phyloP scores from a whole-genome alignment of 176 grass and related monocot genomes.

The Oryza glaberrima region DNA sequence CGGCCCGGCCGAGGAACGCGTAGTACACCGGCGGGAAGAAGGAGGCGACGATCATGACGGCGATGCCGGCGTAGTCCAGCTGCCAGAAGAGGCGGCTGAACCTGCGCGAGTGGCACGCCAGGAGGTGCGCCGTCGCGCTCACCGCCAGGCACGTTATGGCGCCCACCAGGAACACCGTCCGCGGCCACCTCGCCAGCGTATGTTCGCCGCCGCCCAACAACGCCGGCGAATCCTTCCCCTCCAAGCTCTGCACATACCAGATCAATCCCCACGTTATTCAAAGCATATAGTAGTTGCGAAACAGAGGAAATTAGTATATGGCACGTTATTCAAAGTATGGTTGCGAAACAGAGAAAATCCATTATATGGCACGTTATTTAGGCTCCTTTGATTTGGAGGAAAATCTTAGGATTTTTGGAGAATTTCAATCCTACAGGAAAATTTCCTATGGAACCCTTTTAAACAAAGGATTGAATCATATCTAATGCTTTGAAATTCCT shows the following conservation, averaged over 20 bases:
- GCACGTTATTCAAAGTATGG: too few relatives aligned
- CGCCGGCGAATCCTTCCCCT: not conserved
- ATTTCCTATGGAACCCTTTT: too few relatives aligned
- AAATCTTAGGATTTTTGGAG: too few relatives aligned
- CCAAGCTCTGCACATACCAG: conserved; percentile 26
- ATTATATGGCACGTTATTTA: too few relatives aligned
- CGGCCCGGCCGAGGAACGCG: conserved; percentile 65
- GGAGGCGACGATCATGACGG: conserved; percentile 89
- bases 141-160: conserved; percentile 82
- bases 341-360: not conserved
- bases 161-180: conserved; percentile 77
- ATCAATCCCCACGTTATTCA: not conserved
- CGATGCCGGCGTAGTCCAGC: conserved; percentile 95
- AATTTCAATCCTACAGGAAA: too few relatives aligned
- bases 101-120: conserved; percentile 83
- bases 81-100: conserved; percentile 80
- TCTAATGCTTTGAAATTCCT: too few relatives aligned
- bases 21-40: conserved; percentile 95
- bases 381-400: too few relatives aligned
- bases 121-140: conserved; percentile 83
- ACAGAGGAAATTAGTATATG: not conserved
- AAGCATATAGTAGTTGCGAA: not conserved
- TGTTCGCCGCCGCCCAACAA: not conserved
- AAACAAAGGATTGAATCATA: too few relatives aligned
- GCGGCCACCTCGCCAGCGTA: conserved; percentile 69